These are phyloP conservation scores for Lolium perenne DNA, from an alignment of 176 grass and related monocot species.

Conservation along the genomic window DNA sequence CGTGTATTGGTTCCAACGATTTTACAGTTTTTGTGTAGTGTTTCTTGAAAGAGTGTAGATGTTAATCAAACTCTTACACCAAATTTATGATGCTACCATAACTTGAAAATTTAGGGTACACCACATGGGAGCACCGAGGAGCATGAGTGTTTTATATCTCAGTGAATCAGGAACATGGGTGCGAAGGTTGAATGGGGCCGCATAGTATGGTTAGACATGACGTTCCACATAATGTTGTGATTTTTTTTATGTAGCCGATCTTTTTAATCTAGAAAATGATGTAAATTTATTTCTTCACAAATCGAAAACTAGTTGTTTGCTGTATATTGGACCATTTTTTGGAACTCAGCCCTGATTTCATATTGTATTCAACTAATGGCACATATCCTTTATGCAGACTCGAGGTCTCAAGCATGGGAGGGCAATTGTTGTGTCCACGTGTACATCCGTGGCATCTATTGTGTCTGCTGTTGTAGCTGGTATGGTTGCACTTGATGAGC, in stretches of 20 bases:
- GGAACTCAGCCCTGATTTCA: background rate
- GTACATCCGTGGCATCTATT: slow-evolving; percentile 93
- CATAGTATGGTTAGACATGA: background rate
- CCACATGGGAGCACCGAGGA: background rate
- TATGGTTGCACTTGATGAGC: slow-evolving; percentile 94
- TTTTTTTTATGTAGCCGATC: background rate
- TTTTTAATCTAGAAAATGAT: background rate
- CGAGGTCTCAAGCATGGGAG: slow-evolving; percentile 96
- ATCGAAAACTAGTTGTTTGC: background rate
- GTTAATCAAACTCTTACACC: slow-evolving; percentile 11
- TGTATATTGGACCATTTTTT: slow-evolving; percentile 1
- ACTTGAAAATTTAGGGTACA: slow-evolving; percentile 9
- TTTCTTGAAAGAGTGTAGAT: slow-evolving; percentile 22
- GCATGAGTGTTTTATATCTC: background rate
- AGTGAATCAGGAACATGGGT: slow-evolving; percentile 18
- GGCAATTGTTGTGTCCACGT: slow-evolving; percentile 97
- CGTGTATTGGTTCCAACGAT: background rate
- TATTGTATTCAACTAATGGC: slow-evolving; percentile 32
- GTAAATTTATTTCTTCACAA: background rate
- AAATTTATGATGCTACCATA: background rate
- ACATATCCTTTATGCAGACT: slow-evolving; percentile 55
- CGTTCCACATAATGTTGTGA: background rate
- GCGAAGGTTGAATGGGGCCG: slow-evolving; percentile 28
- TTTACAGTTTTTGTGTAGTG: background rate
- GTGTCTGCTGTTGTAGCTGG: slow-evolving; percentile 92